Evolutionary conservation across 805 yeast species (phyloP).

Genomic region (Saturnispora silvae): DNA sequence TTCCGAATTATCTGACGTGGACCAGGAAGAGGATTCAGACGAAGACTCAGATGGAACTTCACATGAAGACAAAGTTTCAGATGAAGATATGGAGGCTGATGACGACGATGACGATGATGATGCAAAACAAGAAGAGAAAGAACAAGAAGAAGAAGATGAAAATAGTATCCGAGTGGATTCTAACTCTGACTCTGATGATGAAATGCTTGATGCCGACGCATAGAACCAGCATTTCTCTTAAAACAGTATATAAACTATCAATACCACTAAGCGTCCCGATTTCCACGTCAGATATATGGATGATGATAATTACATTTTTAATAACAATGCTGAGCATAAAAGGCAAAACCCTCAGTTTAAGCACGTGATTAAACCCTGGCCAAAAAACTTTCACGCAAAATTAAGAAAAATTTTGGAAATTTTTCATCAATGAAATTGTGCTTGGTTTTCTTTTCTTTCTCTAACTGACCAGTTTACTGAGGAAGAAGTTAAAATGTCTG

Average conservation of each 20-base stretch:
- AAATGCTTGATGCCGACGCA: background rate
- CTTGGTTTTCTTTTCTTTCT: background rate
- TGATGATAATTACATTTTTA: too few relatives aligned
- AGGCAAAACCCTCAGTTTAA: background rate
- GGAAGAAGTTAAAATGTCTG: slow-evolving; percentile 59
- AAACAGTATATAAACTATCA: too few relatives aligned
- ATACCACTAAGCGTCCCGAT: too few relatives aligned
- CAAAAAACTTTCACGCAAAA: background rate
- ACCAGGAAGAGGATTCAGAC: background rate
- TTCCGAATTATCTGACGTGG: too few relatives aligned
- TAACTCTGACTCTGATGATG: too few relatives aligned
- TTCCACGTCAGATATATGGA: too few relatives aligned
- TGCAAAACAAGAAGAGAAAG: background rate
- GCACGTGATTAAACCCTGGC: slow-evolving; percentile 9
- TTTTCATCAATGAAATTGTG: background rate
- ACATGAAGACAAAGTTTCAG: background rate
- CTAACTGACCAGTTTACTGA: slow-evolving; percentile 31
- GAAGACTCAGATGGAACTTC: background rate
- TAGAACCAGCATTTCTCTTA: too few relatives aligned
- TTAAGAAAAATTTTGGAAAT: background rate
- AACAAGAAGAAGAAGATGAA: background rate
- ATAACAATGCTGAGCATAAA: background rate
- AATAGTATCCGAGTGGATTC: too few relatives aligned
- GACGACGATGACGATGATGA: background rate
- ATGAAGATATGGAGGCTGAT: background rate